Base-by-base conservation (phyloP, 768 basidiomycete genomes). In the Porpolomopsis calyptriformis region DNA sequence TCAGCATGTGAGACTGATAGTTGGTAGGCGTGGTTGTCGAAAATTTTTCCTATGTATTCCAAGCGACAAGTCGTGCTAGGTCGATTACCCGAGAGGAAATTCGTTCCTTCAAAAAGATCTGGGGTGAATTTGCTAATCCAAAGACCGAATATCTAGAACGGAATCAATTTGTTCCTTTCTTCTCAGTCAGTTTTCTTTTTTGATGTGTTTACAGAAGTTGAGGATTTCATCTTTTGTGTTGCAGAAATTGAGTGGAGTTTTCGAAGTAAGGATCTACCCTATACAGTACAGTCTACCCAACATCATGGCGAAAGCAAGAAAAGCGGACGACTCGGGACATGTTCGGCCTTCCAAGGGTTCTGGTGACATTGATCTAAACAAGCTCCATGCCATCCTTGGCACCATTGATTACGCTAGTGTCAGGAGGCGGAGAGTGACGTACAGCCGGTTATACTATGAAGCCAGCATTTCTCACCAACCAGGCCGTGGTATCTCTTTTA, bases 31-130 rank as follows among this genome's bases (percentile, higher is more conserved):
- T 93, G 50, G 83, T 94, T 45, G 92, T 94, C 53, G 85, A 97
- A 63, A 92, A 84, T 58, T 97, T 98, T 64, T 88, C 89, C 16
- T 96, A 93, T 61, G 88, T 96, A 6, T 94, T 91, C 66, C 89
- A 93, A 64, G 74, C 82, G 25, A 81, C 85, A 8, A 80, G 83
- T 4, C 81, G 82, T n/a, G 78, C 84, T 14, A 85, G 77, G 51
- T 78, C 81, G 0, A 80, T 98, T 43, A 85, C 82, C 16, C 74
- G 94, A 41, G 85, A 90, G 52, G 84, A 96, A 59, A 94, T 97
- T 80, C 80, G 94, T 26, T 69, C 80, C 1, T 97, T 91, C 75
- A 98, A 98, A 70, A 88, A 90, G 57, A 74, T 86, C 2, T 98
- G 94, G 94, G 82, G 84, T 2, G 76, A 82, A 58, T 88, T 82